Conservation (phyloP, 2,329 filamentous ascomycete genomes). For the Neonectria faginata region DNA sequence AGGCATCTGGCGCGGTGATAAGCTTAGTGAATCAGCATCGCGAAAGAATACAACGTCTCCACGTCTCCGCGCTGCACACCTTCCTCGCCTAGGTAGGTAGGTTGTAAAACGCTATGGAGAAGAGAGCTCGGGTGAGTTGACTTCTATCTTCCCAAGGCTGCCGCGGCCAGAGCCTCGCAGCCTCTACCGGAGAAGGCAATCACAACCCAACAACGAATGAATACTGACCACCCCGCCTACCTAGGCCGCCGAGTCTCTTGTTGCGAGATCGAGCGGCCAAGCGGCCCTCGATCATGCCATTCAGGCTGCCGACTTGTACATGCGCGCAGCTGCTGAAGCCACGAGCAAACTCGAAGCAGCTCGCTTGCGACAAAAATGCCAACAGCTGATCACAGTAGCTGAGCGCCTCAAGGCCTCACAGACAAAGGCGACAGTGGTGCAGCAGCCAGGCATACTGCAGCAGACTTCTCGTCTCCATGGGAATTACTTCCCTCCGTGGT, state of each 20-base stretch:
- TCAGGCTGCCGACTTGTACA: conserved; percentile 81
- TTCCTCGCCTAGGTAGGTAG: too few species aligned
- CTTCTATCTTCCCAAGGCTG: background rate
- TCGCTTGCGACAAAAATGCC: conserved; percentile 75
- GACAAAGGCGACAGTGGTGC: conserved; percentile 7
- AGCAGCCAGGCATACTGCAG: conserved; percentile 66
- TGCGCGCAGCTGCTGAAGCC: conserved; percentile 77
- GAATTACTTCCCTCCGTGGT: conserved; percentile 88
- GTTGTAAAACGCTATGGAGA: conserved; percentile 50
- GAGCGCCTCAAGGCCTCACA: conserved; percentile 76
- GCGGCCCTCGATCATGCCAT: conserved; percentile 82
- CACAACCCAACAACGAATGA: background rate
- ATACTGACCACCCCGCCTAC: background rate
- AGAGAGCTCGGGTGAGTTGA: conserved; percentile 52
- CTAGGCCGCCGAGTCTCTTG: conserved; percentile 55
- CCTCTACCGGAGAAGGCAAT: background rate
- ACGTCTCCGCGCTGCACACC: too few species aligned
- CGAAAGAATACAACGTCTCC: too few species aligned
- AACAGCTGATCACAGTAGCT: conserved; percentile 75
- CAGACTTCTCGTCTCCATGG: conserved; percentile 85
- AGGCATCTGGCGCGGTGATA: conserved; percentile 37
- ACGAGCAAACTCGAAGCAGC: conserved; percentile 71
- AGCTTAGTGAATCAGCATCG: too few species aligned
- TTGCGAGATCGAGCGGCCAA: conserved; percentile 50
- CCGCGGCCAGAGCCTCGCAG: background rate